These are phyloP conservation scores for Emmonsiellopsis sp. DNA, from an alignment of 2,329 filamentous ascomycete species.

Conservation along the genomic window DNA sequence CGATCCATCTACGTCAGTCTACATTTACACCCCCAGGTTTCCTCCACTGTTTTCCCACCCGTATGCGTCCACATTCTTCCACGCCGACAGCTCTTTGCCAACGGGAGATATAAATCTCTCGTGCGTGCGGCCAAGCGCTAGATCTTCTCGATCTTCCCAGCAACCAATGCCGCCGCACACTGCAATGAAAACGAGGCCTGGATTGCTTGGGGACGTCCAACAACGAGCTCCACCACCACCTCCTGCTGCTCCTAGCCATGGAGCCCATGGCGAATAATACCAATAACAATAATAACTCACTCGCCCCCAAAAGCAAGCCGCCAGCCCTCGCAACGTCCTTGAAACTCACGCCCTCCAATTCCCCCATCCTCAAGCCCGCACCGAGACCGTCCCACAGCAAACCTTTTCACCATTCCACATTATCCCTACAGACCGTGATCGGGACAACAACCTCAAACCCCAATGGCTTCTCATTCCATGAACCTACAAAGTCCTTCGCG, in stretches of 20 bases:
- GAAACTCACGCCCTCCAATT: conserved; percentile 68
- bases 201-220: conserved; percentile 20
- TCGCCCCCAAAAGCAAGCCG: conserved; percentile 27
- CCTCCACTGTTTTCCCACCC: background rate
- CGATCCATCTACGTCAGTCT: background rate
- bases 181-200: conserved; percentile 20
- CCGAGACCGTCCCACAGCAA: conserved; percentile 54
- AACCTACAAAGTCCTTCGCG: conserved; percentile 63
- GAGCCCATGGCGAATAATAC: conserved; percentile 29
- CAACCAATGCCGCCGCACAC: conserved; percentile 20
- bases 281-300: conserved; percentile 9
- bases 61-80: background rate
- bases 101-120: background rate
- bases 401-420: conserved; percentile 33
- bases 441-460: conserved; percentile 81
- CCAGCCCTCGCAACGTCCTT: conserved; percentile 33
- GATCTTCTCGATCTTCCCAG: background rate
- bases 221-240: conserved; percentile 13
- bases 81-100: background rate
- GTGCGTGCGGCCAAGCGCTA: background rate
- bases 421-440: conserved; percentile 75
- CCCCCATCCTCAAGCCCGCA: conserved; percentile 56
- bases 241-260: conserved; percentile 8
- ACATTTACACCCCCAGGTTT: background rate
- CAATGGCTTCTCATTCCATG: conserved; percentile 75